phyloP scores from a whole-genome alignment of 2,329 filamentous ascomycete genomes.

The Fusarium fujikuroi region DNA sequence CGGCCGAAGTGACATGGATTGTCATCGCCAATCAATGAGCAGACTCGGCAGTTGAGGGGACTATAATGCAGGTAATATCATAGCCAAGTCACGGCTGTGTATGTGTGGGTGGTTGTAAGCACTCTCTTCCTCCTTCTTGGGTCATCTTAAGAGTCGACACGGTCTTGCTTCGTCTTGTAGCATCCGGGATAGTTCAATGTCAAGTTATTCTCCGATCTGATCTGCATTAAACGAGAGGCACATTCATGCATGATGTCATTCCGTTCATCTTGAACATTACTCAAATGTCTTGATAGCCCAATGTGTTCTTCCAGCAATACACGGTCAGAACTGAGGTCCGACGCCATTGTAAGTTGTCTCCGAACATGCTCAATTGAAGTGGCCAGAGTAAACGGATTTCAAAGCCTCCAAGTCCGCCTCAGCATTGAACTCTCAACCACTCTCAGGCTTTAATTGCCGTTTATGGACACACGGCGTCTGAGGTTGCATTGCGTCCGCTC shows the following conservation, averaged over 20 bases:
- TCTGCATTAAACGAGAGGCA: neutral
- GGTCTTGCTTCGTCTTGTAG: neutral
- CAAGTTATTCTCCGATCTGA: neutral
- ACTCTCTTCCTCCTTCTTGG: neutral
- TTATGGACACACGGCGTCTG: neutral
- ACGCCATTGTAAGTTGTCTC: fast-evolving
- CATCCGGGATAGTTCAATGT: neutral
- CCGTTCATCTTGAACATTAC: neutral
- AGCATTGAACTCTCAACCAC: neutral
- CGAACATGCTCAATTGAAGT: neutral
- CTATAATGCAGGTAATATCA: neutral
- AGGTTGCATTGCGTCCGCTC: neutral
- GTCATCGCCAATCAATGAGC: neutral
- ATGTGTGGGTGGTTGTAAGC: neutral
- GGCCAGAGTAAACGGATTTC: neutral
- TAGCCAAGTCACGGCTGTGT: neutral
- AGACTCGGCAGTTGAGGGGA: neutral
- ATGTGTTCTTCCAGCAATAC: neutral
- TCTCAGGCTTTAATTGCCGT: neutral
- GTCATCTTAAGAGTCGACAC: neutral
- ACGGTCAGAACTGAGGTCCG: fast-evolving
- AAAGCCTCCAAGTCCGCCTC: neutral
- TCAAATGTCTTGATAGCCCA: no score
- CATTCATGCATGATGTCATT: conserved; percentile 1
- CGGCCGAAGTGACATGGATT: conserved; percentile 7